Evolutionary conservation across 2,329 filamentous ascomycete genomes (phyloP), one percentile per base, ranked within the genome.

Genomic region (Epichloe festucae): DNA sequence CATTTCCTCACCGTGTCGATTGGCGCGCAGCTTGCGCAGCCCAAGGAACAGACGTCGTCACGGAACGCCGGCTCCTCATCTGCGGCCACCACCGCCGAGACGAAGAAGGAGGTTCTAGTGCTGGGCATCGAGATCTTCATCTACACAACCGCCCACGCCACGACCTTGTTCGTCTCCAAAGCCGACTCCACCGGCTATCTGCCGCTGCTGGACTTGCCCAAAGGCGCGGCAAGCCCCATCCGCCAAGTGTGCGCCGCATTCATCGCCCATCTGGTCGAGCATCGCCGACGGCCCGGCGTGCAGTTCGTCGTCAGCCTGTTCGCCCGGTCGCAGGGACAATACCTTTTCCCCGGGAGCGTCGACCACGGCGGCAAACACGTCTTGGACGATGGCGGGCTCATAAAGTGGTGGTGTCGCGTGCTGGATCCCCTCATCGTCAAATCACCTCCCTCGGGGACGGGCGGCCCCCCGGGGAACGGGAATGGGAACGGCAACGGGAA

Each of bases 321-420:
- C 64, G 94, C 93, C 0, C 79, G 93, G 54, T 83, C 93, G 0
- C 93, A 97, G 64, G 82, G 85, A 49, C 93, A 97, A 63, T 98
- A 98, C 60, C 77, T 98, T 14, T 98, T 97, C 63, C 90, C 93
- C 0, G 89, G 89, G 0, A 97, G 91, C 62, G 81, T 89, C 40
- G 84, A 95, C 54, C 91, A 96, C 64, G 67, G 70, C 17, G 79
- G 79, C 2, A 98, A 98, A 64, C 93, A 98, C 70, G 85, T 98
- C 0, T 73, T 97, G 8, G 89, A 95, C 60, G 93, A 98, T 61
- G 77, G 89, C 35, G 88, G 87, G 0, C 72, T 98, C 49, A 87
- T 98, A 19, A 88, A 84, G 61, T 98, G 93, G 93, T 98, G 93
- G 93, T 95, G 89, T 63, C 84, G 81, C 15, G 87, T 91, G 11